Evolutionary conservation across 179 eudicot genomes (phyloP).

Genomic region (Silene coronaria): DNA sequence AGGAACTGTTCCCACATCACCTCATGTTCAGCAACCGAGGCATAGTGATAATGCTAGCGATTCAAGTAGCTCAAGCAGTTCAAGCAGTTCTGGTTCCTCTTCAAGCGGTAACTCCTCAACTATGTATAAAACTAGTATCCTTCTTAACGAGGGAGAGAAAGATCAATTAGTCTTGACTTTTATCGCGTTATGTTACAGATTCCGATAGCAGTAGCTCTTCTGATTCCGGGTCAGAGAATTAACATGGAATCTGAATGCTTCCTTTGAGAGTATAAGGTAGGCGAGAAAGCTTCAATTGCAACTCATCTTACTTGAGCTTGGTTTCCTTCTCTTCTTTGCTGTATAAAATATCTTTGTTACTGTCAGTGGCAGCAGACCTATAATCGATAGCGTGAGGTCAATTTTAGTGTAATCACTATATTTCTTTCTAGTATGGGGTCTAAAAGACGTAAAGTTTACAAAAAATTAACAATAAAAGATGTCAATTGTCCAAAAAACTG

Average conservation of each 20-base stretch:
- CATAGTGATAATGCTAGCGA: conserved; percentile 24
- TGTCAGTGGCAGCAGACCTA: no score
- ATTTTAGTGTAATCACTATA: no score
- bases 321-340: neutral
- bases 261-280: conserved; percentile 19
- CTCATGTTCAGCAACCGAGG: conserved; percentile 28
- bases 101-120: conserved; percentile 33
- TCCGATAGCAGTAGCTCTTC: conserved; percentile 55
- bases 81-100: conserved; percentile 47
- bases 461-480: no score
- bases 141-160: neutral
- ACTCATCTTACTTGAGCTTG: neutral
- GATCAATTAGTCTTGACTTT: no score
- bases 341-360: neutral
- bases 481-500: no score
- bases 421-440: no score
- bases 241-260: conserved; percentile 19
- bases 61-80: conserved; percentile 36
- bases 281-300: neutral
- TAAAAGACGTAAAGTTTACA: no score
- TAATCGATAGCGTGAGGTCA: no score
- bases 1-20: conserved; percentile 28
- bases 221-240: conserved; percentile 34
- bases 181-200: conserved; percentile 28
- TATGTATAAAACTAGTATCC: neutral